A percentile compares a stretch with the other conserved stretches of the same genome.
Evolutionary conservation across 2,329 filamentous ascomycete species (phyloP).

Genomic region (Fusarium stilboides): DNA sequence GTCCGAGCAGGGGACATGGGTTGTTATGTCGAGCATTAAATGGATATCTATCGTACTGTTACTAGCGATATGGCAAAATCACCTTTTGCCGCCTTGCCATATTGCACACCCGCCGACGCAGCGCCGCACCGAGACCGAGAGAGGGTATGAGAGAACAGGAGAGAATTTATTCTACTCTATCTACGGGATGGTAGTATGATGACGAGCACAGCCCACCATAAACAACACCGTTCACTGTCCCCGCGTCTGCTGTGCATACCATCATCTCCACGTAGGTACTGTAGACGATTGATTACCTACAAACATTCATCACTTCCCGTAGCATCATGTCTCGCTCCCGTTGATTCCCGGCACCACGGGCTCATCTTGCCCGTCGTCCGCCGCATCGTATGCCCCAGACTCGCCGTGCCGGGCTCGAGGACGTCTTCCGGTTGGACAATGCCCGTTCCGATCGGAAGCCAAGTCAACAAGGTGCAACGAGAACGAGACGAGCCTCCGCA

Average conservation of each 20-base stretch:
- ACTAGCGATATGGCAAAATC: slow-evolving; percentile 28
- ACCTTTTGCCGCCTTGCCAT: slow-evolving; percentile 25
- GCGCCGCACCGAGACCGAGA: slow-evolving; percentile 43
- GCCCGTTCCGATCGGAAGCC: slow-evolving; percentile 40
- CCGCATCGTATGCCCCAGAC: slow-evolving; percentile 27
- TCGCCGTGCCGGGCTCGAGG: slow-evolving; percentile 42
- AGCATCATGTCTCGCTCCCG: slow-evolving; percentile 33
- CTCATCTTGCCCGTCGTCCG: slow-evolving; percentile 37
- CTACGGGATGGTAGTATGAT: neutral
- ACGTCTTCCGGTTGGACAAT: slow-evolving; percentile 47
- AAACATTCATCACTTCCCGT: neutral
- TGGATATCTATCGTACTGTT: slow-evolving; percentile 2
- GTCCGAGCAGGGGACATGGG: slow-evolving; percentile 13
- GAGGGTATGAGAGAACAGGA: slow-evolving; percentile 12
- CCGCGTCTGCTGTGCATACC: slow-evolving; percentile 23
- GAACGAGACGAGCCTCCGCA: slow-evolving; percentile 35
- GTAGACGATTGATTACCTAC: slow-evolving; percentile 26
- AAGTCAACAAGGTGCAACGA: slow-evolving; percentile 31
- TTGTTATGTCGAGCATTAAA: slow-evolving; percentile 18
- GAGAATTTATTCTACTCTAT: neutral
- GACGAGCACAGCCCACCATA: slow-evolving; percentile 16
- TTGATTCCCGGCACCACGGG: slow-evolving; percentile 46
- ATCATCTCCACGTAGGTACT: slow-evolving; percentile 32
- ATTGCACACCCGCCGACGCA: slow-evolving; percentile 43
- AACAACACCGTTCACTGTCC: slow-evolving; percentile 12